A percentile compares a stretch with the other conserved stretches of the same genome.
phyloP scores from a whole-genome alignment of 139 green algal genomes.

The Volvox reticuliferus region DNA sequence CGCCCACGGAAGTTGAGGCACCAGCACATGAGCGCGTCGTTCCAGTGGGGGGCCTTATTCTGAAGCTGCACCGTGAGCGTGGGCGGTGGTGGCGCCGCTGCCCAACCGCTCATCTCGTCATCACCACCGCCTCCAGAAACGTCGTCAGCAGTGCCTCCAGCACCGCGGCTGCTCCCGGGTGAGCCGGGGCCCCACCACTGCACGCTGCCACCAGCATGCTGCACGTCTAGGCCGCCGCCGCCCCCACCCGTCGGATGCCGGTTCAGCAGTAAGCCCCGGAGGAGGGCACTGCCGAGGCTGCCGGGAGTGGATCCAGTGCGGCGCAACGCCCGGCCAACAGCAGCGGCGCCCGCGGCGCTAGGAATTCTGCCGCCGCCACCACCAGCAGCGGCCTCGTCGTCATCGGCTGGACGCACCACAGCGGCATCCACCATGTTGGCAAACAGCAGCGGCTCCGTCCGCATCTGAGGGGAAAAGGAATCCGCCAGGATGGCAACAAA shows the following conservation, averaged over 20 bases:
- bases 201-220: not conserved
- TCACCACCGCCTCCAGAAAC: not conserved
- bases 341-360: not conserved
- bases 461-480: not conserved
- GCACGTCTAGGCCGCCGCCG: not conserved
- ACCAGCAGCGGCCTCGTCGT: not conserved
- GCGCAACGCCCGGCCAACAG: not conserved
- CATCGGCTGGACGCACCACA: not conserved
- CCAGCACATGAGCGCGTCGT: conserved; percentile 91
- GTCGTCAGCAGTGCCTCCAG: not conserved
- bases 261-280: conserved; percentile 9
- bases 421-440: conserved; percentile 27
- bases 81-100: not conserved
- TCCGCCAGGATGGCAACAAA: too few relatives aligned
- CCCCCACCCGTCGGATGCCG: not conserved
- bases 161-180: not conserved
- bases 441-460: conserved; percentile 20
- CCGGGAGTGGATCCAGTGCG: not conserved
- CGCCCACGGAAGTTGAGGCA: conserved; percentile 97
- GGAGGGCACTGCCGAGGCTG: not conserved
- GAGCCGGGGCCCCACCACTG: conserved; percentile 14
- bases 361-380: not conserved
- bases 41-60: conserved; percentile 95
- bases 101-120: not conserved
- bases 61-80: conserved; percentile 55